A percentile compares a stretch with the other conserved stretches of the same genome.
phyloP scores from a whole-genome alignment of 192 early-diverging fungal genomes.

The Cladochytrium replicatum region DNA sequence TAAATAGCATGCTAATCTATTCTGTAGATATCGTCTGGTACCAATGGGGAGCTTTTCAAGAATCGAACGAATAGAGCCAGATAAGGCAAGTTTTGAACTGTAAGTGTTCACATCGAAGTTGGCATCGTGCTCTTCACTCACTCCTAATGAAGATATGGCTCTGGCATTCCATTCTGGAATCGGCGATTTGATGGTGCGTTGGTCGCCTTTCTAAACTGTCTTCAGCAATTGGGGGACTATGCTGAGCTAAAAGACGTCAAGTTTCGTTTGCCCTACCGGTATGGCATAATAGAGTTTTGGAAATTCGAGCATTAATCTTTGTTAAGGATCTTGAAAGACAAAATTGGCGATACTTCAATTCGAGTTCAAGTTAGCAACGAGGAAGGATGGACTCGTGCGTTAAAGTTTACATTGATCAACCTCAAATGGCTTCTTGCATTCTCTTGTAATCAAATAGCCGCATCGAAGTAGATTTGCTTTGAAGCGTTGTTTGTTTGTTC shows the following conservation, averaged over 20 bases:
- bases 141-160: conserved; percentile 59
- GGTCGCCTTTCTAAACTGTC: conserved; percentile 80
- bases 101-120: conserved; percentile 33
- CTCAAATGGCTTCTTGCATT: conserved; percentile 84
- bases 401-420: conserved; percentile 80
- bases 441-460: conserved; percentile 18
- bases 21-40: conserved; percentile 61
- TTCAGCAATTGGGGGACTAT: conserved; percentile 79
- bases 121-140: too few species aligned
- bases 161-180: conserved; percentile 70
- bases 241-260: conserved; percentile 62
- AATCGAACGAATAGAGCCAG: conserved; percentile 74
- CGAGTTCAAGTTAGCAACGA: conserved; percentile 80
- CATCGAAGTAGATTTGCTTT: too few species aligned
- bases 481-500: too few species aligned
- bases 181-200: conserved; percentile 80
- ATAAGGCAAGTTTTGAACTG: conserved; percentile 67
- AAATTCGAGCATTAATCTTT: too few species aligned
- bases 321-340: conserved; percentile 79
- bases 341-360: conserved; percentile 75
- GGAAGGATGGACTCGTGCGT: conserved; percentile 84
- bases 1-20: neutral
- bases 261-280: conserved; percentile 77
- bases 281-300: too few species aligned
- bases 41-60: conserved; percentile 88